Base-by-base conservation (phyloP, 345 rosid species). In the Lepidium sativum region DNA sequence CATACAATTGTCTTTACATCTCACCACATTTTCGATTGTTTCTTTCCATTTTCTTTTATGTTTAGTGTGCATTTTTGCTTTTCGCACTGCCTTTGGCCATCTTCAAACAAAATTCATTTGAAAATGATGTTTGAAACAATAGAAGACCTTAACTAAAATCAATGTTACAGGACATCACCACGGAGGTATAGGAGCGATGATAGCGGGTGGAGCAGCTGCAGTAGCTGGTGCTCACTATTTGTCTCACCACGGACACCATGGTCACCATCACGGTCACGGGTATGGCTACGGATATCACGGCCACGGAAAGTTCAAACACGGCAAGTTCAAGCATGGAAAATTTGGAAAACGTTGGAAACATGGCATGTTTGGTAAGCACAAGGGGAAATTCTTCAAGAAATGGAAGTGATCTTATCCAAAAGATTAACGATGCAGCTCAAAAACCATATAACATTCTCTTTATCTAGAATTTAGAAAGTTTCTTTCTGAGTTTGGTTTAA, bases 261-360 rank as follows among this genome's bases (percentile, higher is more conserved):
- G 85, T 69, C 71, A 75, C 5, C 71, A 72, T 23, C 69, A 63
- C 7, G 75, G 75, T 16, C 76, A 65, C 37, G 71, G 71, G 20
- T 58, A 32, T 42, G 70, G 75, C 59, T 56, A 71, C 1, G 76
- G 76, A 6, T 53, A 73, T 39, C 77, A 73, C 0, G 72, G 89
- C n/a, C 87, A 75, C n/a, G 96, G 96, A 1, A 82, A 83, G 77
- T 85, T 85, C 67, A 83, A 83, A 78, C 87, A 75, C 6, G 90
- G 96, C 2, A 88, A 85, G 71, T 84, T 81, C 53, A 83, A 84
- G 75, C 84, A 81, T 3, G 86, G 89, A 8, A 89, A 82, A 58
- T 86, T 81, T 49, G 91, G 91, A 10, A 81, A 79, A 75, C 84
- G 77, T 48, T 74, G 84, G 84, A 83, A 78, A 73, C 85, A 80